phyloP scores from a whole-genome alignment of 1,284 basidiomycete species.

The Prillingera fragicola region DNA sequence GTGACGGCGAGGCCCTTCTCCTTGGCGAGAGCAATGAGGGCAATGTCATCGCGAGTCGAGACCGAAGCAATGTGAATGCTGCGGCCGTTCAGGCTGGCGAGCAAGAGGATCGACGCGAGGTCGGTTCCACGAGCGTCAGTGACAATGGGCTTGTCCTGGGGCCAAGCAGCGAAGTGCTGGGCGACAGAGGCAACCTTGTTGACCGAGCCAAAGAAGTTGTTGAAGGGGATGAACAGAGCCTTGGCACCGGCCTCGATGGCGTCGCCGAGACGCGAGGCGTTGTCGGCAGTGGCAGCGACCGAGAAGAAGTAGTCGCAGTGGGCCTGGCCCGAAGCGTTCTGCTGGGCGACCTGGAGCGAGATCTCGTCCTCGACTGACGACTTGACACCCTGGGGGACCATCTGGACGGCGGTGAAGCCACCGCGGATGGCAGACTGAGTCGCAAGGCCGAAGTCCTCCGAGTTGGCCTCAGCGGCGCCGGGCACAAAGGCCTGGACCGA shows the following conservation, averaged over 20 bases:
- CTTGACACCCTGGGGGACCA: constrained; percentile 66
- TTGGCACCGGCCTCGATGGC: constrained; percentile 72
- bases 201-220: constrained; percentile 54
- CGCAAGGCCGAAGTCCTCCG: constrained; percentile 61
- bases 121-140: constrained; percentile 90
- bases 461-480: constrained; percentile 54
- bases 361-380: constrained; percentile 61
- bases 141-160: constrained; percentile 82
- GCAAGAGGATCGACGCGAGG: constrained; percentile 84
- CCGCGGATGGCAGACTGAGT: constrained; percentile 76
- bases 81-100: constrained; percentile 86
- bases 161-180: constrained; percentile 86
- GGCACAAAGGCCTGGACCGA: constrained; percentile 89
- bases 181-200: constrained; percentile 61
- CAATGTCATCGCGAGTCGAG: constrained; percentile 76
- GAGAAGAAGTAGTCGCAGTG: constrained; percentile 83
- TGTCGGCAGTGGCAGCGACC: constrained; percentile 66
- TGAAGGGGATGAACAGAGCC: constrained; percentile 78
- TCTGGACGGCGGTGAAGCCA: constrained; percentile 77
- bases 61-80: constrained; percentile 94
- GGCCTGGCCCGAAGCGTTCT: constrained; percentile 59
- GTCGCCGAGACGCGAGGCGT: constrained; percentile 62
- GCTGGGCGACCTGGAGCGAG: constrained; percentile 64
- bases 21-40: constrained; percentile 90
- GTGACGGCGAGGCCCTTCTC: constrained; percentile 90